Conservation (phyloP, 2,329 filamentous ascomycete species). For the Aspergillus transmontanensis region DNA sequence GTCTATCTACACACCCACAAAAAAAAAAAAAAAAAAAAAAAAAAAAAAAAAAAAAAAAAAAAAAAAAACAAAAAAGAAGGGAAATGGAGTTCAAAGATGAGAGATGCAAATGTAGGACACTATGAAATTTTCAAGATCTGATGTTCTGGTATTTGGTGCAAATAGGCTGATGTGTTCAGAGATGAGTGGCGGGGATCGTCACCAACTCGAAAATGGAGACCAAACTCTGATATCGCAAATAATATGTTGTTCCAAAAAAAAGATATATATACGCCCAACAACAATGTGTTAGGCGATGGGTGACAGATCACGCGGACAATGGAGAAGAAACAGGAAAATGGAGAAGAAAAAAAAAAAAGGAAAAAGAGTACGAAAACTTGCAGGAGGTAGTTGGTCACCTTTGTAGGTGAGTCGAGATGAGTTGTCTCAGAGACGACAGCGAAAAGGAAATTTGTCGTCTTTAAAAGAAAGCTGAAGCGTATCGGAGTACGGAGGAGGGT, state of each 20-base stretch:
- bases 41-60: too few species aligned
- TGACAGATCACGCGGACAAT: neutral
- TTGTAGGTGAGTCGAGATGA: slow-evolving; percentile 17
- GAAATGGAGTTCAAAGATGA: neutral
- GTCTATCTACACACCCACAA: slow-evolving; percentile 6
- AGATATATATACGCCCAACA: neutral
- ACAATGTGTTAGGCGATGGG: neutral
- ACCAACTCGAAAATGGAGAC: slow-evolving; percentile 5
- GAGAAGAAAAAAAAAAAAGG: neutral
- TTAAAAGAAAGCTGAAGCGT: neutral
- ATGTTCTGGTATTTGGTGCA: neutral
- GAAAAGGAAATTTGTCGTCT: slow-evolving; percentile 8
- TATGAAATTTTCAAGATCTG: neutral
- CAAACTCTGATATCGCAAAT: slow-evolving; percentile 11
- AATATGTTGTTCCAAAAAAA: slow-evolving; percentile 2
- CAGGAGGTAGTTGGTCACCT: slow-evolving; percentile 7
- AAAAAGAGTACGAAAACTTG: slow-evolving; percentile 2
- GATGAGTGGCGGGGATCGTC: slow-evolving; percentile 10
- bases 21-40: neutral
- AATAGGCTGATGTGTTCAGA: slow-evolving; percentile 5
- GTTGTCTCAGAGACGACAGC: slow-evolving; percentile 6
- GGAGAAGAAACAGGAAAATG: slow-evolving; percentile 9
- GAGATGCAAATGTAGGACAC: slow-evolving; percentile 7
- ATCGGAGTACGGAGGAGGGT: neutral
- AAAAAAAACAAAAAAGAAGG: neutral